These are phyloP conservation scores for Solanum hybrid DNA, from an alignment of 305 asterid genomes.

Conservation along the genomic window DNA sequence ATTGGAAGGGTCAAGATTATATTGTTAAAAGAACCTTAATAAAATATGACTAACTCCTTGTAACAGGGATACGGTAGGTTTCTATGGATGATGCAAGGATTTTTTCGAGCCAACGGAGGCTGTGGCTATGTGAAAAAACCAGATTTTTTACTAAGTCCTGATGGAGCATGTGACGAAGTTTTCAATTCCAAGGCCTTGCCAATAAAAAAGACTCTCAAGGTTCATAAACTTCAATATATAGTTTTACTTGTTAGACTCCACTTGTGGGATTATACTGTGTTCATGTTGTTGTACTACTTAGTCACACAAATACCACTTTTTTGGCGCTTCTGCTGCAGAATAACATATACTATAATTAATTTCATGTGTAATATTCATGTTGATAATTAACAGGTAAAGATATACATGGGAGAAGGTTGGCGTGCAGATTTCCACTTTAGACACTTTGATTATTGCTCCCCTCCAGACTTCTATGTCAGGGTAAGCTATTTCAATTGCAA, in stretches of 20 bases:
- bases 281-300: background rate
- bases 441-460: slow-evolving; percentile 16
- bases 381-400: slow-evolving; percentile 3
- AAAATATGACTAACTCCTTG: background rate
- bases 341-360: background rate
- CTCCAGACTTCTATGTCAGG: slow-evolving; percentile 13
- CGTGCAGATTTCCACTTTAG: slow-evolving; percentile 7
- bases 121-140: slow-evolving; percentile 24
- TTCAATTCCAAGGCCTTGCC: background rate
- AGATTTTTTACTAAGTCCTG: background rate
- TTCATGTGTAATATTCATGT: background rate
- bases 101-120: slow-evolving; percentile 20
- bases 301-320: background rate
- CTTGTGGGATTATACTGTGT: background rate
- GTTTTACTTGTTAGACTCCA: background rate
- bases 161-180: background rate
- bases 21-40: background rate
- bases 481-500: background rate
- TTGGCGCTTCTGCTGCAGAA: background rate
- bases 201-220: slow-evolving; percentile 10
- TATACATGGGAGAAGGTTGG: slow-evolving; percentile 22
- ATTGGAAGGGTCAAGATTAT: background rate
- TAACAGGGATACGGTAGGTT: slow-evolving; percentile 15
- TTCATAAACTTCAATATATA: background rate
- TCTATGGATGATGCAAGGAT: slow-evolving; percentile 20